These are phyloP conservation scores for Retiboletus flavoniger DNA, from an alignment of 1,284 basidiomycete species.

Conservation along the genomic window DNA sequence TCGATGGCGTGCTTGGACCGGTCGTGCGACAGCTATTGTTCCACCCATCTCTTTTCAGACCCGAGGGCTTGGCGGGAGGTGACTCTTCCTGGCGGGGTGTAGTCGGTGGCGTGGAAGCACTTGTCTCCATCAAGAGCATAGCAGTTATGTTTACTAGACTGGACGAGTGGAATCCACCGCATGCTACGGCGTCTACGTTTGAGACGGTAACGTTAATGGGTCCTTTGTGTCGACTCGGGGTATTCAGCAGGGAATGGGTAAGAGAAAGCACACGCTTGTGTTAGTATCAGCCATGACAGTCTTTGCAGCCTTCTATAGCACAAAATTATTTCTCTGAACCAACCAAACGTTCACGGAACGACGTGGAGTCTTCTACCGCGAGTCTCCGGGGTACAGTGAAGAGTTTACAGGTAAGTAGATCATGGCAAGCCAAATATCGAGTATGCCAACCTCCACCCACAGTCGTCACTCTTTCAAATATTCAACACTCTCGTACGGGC, in stretches of 20 bases:
- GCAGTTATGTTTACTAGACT: slow-evolving; percentile 76
- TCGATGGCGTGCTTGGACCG: slow-evolving; percentile 56
- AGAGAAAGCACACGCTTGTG: slow-evolving; percentile 33
- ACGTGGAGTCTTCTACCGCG: slow-evolving; percentile 81
- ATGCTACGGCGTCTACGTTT: slow-evolving; percentile 58
- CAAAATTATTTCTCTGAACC: slow-evolving; percentile 83
- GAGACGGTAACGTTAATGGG: slow-evolving; percentile 73
- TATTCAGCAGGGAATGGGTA: slow-evolving; percentile 88
- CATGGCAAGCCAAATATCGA: not conserved
- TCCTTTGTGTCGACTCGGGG: slow-evolving; percentile 76
- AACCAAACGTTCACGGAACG: slow-evolving; percentile 68
- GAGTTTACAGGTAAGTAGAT: slow-evolving; percentile 64
- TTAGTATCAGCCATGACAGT: slow-evolving; percentile 6
- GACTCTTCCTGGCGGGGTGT: slow-evolving; percentile 86
- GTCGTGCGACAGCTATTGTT: slow-evolving; percentile 60
- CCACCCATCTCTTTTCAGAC: slow-evolving; percentile 59
- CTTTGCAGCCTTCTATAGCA: slow-evolving; percentile 70
- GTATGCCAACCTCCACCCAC: slow-evolving; percentile 7
- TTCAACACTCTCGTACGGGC: slow-evolving; percentile 88
- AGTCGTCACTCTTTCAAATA: slow-evolving; percentile 83
- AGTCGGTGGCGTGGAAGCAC: slow-evolving; percentile 75
- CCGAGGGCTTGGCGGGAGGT: slow-evolving; percentile 65
- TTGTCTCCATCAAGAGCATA: slow-evolving; percentile 81
- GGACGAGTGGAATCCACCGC: slow-evolving; percentile 66
- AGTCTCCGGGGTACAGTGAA: slow-evolving; percentile 81